These are phyloP conservation scores for Micromonas pusilla DNA, from an alignment of 139 green algal genomes.

Conservation along the genomic window DNA sequence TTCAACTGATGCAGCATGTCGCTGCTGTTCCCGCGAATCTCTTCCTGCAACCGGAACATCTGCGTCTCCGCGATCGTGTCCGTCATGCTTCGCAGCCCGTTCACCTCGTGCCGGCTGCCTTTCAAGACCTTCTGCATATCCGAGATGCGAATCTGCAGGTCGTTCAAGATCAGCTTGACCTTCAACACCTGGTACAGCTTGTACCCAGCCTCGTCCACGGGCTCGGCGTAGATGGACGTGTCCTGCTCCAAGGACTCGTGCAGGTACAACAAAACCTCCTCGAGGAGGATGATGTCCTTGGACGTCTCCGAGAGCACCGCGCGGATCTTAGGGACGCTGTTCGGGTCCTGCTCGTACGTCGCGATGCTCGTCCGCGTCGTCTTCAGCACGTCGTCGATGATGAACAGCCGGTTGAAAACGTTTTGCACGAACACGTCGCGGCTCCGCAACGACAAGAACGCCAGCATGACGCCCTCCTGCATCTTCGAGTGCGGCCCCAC, in stretches of 20 bases:
- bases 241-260: constrained; percentile 21
- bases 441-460: constrained; percentile 13
- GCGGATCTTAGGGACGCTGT: constrained; percentile 23
- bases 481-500: constrained; percentile 4
- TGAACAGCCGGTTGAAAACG: constrained; percentile 28
- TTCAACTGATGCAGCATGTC: constrained; percentile 32
- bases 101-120: constrained; percentile 11
- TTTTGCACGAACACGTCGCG: constrained; percentile 32
- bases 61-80: constrained; percentile 29
- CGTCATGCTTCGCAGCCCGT: constrained; percentile 25
- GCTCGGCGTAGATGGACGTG: constrained; percentile 13
- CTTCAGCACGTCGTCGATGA: constrained; percentile 24
- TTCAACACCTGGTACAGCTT: constrained; percentile 15
- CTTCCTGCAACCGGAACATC: constrained; percentile 27
- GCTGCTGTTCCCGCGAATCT: constrained; percentile 23
- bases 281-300: constrained; percentile 31
- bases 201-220: background rate
- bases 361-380: constrained; percentile 11
- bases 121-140: constrained; percentile 29
- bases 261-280: constrained; percentile 30
- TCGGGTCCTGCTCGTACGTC: constrained; percentile 27
- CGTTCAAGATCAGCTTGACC: constrained; percentile 10
- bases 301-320: constrained; percentile 23
- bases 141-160: constrained; percentile 13
- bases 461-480: constrained; percentile 27